Conservation (phyloP, 192 early-diverging fungal species). For the Coemansia nantahalensis region DNA sequence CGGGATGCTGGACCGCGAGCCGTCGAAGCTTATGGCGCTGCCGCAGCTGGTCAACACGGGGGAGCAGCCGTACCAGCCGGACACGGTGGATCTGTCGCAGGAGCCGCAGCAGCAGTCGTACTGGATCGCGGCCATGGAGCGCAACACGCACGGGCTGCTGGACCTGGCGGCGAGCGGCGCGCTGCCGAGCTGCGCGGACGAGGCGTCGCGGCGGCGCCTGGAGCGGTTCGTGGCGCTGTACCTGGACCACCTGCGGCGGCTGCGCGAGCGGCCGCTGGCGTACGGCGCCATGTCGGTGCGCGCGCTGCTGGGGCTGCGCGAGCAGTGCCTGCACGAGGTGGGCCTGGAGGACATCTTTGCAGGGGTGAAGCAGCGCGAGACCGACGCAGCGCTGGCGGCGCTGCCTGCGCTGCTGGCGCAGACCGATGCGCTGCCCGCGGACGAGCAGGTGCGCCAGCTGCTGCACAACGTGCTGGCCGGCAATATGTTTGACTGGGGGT, state of each 20-base stretch:
- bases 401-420: constrained; percentile 51
- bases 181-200: constrained; percentile 18
- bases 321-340: constrained; percentile 80
- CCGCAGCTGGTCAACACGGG: constrained; percentile 57
- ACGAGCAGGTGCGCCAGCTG: constrained; percentile 43
- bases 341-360: constrained; percentile 78
- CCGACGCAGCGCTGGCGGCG: constrained; percentile 57
- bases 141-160: constrained; percentile 62
- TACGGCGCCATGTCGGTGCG: constrained; percentile 75
- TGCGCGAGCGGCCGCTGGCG: constrained; percentile 66
- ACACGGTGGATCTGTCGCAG: constrained; percentile 64
- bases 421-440: constrained; percentile 48
- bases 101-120: constrained; percentile 59
- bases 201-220: constrained; percentile 3
- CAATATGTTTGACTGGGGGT: constrained; percentile 88
- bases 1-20: constrained; percentile 64
- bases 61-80: constrained; percentile 57
- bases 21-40: constrained; percentile 55
- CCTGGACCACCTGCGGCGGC: constrained; percentile 59
- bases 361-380: constrained; percentile 66
- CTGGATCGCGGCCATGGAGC: constrained; percentile 75
- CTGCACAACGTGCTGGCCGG: constrained; percentile 72
- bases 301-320: constrained; percentile 69
- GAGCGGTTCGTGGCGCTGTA: constrained; percentile 63
- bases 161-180: constrained; percentile 55